Evolutionary conservation across 1,139 yeast genomes (phyloP).

Genomic region (Pichia sp.): DNA sequence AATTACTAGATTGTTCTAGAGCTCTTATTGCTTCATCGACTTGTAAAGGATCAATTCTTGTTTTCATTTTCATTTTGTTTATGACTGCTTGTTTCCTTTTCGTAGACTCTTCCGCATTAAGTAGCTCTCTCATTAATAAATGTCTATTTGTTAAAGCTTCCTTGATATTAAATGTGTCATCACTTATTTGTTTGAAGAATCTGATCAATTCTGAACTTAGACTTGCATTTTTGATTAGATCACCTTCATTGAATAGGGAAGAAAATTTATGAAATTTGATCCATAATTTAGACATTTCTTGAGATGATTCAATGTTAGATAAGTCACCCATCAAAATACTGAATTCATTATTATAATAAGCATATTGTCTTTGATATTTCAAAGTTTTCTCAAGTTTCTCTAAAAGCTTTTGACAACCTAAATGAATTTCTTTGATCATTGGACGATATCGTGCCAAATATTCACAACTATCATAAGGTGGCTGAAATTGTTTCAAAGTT

Average conservation of each 20-base stretch:
- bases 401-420: conserved; percentile 46
- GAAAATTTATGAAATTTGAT: conserved; percentile 64
- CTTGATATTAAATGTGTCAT: conserved; percentile 81
- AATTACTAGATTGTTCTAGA: conserved; percentile 71
- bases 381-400: conserved; percentile 26
- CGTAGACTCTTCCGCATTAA: conserved; percentile 71
- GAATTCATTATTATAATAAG: conserved; percentile 42
- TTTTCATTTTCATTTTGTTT: conserved; percentile 62
- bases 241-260: conserved; percentile 67
- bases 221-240: conserved; percentile 63
- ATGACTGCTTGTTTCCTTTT: conserved; percentile 67
- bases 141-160: conserved; percentile 92
- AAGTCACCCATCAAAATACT: conserved; percentile 36
- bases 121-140: conserved; percentile 78
- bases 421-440: conserved; percentile 68
- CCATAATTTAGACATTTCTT: conserved; percentile 79
- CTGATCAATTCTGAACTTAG: conserved; percentile 77
- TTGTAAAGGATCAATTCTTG: conserved; percentile 75
- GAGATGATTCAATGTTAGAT: conserved; percentile 22
- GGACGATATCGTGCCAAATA: conserved; percentile 86
- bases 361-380: conserved; percentile 23
- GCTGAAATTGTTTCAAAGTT: conserved; percentile 83
- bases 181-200: conserved; percentile 53
- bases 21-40: conserved; percentile 85
- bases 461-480: conserved; percentile 81